Evolutionary conservation across 2,329 filamentous ascomycete genomes (phyloP), one percentile per base, ranked within the genome.

Genomic region (Venturia nashicola): DNA sequence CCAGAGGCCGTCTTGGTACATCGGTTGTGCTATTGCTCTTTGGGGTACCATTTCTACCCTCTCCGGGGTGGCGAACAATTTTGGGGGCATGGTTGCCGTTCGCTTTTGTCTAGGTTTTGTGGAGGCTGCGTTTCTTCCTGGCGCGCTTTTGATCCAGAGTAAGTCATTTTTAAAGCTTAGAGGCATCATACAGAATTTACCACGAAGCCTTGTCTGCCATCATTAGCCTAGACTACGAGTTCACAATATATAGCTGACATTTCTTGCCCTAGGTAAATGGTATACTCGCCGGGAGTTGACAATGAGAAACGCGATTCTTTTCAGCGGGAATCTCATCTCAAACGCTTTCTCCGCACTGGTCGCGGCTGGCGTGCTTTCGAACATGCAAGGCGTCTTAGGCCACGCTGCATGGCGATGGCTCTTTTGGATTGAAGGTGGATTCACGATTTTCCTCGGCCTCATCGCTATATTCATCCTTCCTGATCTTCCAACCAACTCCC

Each of bases 391-490:
- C 2, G 74, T 74, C 0, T 74, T 73, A 7, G 86, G 85, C 0
- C 74, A 86, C 2, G 73, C 77, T 1, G 84, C 84, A 4, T 90
- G 81, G 86, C 77, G 85, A n/a, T 86, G 82, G 82, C 75, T 88
- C 0, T 89, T 89, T 74, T 85, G 90, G 63, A 84, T 90, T 44
- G 86, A 90, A 72, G 87, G 87, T 27, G 77, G 79, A n/a, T 79
- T 87, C 65, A 90, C 87, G 1, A 75, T 90, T 34, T 76, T 75
- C 7, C 77, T 90, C 32, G 86, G 86, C 16, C 70, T 84, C 5
- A 68, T 72, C 0, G 79, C 84, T 1, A 80, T 79, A 70, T 84
- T 83, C 68, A 74, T 89, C 40, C 76, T 90, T 16, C 86, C 87
- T 0, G 83, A 89, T 70, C 87, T 88, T 66, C 87, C 87, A 1